phyloP scores from a whole-genome alignment of 352 stramenopile genomes.

The Phytopythium boreale region DNA sequence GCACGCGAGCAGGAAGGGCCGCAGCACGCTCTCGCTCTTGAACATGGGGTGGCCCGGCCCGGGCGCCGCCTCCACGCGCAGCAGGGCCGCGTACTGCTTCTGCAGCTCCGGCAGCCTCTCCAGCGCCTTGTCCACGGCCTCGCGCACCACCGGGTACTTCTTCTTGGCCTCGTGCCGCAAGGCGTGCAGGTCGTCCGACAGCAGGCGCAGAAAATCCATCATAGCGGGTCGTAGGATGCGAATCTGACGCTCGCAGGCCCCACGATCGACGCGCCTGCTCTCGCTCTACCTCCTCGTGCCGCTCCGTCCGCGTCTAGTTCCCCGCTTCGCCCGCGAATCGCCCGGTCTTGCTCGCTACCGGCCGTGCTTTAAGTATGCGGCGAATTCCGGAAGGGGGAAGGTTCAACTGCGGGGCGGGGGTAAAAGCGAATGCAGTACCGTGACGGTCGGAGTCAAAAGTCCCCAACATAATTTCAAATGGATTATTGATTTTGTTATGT shows the following conservation, averaged over 20 bases:
- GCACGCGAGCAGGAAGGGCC: conserved; percentile 95
- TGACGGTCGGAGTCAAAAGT: too few species aligned
- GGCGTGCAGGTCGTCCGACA: conserved; percentile 87
- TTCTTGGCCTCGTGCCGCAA: conserved; percentile 84
- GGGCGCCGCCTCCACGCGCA: conserved; percentile 69
- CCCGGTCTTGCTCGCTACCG: background rate
- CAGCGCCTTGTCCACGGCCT: conserved; percentile 94
- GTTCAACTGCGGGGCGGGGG: background rate
- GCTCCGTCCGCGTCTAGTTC: background rate
- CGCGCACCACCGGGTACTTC: conserved; percentile 94
- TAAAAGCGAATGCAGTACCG: too few species aligned
- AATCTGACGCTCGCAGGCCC: background rate
- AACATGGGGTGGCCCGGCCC: conserved; percentile 91
- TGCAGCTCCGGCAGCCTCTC: conserved; percentile 92
- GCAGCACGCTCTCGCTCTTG: conserved; percentile 93
- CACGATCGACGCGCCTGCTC: background rate
- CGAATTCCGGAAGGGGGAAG: background rate
- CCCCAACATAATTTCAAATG: too few species aligned
- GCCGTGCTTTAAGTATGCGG: background rate
- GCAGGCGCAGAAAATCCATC: conserved; percentile 92
- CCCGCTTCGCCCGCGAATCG: background rate
- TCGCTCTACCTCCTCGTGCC: background rate
- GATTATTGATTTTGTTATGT: too few species aligned
- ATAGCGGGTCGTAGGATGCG: background rate
- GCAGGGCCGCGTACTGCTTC: conserved; percentile 92